Conservation (phyloP, 208 protist species). For the Giardia duodenalis region DNA sequence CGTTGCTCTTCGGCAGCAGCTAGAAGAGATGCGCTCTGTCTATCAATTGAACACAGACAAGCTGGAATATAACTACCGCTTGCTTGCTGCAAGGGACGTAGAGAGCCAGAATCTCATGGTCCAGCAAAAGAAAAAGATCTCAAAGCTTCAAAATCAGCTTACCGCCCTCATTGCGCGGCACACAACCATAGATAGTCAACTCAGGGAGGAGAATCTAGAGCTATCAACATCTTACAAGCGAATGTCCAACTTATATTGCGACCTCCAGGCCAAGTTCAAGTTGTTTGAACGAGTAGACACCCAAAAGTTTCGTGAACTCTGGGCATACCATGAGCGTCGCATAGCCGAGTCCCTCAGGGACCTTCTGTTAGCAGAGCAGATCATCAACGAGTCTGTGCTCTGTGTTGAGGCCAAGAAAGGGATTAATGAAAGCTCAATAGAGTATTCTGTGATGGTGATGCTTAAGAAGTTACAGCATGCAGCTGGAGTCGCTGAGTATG, state of each 20-base stretch:
- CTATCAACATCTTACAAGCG: background rate
- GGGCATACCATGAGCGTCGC: background rate
- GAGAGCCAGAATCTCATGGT: slow-evolving; percentile 26
- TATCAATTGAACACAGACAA: slow-evolving; percentile 25
- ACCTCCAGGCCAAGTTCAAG: slow-evolving; percentile 14
- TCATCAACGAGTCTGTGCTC: slow-evolving; percentile 29
- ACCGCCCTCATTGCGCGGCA: background rate
- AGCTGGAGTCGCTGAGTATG: background rate
- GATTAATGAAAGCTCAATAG: background rate
- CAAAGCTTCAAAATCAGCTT: slow-evolving; percentile 4
- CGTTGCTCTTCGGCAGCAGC: background rate
- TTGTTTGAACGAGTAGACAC: slow-evolving; percentile 20
- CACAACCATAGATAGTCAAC: background rate
- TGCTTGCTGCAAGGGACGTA: slow-evolving; percentile 17
- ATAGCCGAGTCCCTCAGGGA: background rate
- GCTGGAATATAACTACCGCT: slow-evolving; percentile 26
- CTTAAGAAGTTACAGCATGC: background rate
- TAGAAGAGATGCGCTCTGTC: slow-evolving; percentile 27
- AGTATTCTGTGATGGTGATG: background rate
- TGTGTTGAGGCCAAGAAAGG: background rate
- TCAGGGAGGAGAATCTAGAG: slow-evolving; percentile 19
- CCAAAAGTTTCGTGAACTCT: background rate
- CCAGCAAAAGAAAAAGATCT: slow-evolving; percentile 29
- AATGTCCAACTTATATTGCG: background rate
- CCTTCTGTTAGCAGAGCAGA: slow-evolving; percentile 6